Evolutionary conservation across 495 filamentous ascomycete species (phyloP).

Genomic region (Pyrenopolyporus hunteri): DNA sequence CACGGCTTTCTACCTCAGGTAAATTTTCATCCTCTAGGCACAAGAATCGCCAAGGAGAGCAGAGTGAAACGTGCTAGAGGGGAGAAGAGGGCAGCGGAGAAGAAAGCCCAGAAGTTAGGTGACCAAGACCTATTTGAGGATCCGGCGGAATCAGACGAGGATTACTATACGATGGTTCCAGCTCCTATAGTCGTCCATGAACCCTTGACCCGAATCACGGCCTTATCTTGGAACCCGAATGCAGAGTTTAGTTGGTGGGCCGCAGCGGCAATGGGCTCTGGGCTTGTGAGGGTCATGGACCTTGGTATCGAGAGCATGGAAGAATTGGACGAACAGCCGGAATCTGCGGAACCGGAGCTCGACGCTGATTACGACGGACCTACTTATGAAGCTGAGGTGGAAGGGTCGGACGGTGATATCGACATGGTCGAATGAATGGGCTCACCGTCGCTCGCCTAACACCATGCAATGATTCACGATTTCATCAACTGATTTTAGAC

Average conservation of each 20-base stretch:
- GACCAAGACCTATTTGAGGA: conserved; percentile 31
- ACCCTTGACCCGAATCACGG: conserved; percentile 52
- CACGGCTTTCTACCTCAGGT: conserved; percentile 56
- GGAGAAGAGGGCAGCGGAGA: conserved; percentile 54
- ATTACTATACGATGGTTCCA: conserved; percentile 41
- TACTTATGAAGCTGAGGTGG: conserved; percentile 13
- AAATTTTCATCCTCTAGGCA: conserved; percentile 67
- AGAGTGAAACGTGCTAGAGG: conserved; percentile 19
- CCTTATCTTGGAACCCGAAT: conserved; percentile 56
- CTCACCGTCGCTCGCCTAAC: too few species aligned
- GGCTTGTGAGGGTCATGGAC: conserved; percentile 54
- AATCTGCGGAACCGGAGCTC: not conserved
- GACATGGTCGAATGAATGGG: conserved; percentile 18
- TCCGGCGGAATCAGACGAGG: conserved; percentile 15
- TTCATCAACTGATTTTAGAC: too few species aligned
- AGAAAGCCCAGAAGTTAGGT: conserved; percentile 52
- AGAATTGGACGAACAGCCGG: conserved; percentile 7
- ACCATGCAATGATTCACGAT: not conserved
- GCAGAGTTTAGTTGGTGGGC: conserved; percentile 57
- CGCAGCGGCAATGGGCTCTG: conserved; percentile 58
- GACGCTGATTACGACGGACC: conserved; percentile 5
- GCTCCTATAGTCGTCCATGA: conserved; percentile 51
- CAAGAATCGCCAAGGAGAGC: conserved; percentile 65
- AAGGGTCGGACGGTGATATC: conserved; percentile 18
- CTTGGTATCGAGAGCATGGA: conserved; percentile 44